These are phyloP conservation scores for Aspergillus bertholletiae DNA, from an alignment of 495 filamentous ascomycete genomes.

Conservation along the genomic window DNA sequence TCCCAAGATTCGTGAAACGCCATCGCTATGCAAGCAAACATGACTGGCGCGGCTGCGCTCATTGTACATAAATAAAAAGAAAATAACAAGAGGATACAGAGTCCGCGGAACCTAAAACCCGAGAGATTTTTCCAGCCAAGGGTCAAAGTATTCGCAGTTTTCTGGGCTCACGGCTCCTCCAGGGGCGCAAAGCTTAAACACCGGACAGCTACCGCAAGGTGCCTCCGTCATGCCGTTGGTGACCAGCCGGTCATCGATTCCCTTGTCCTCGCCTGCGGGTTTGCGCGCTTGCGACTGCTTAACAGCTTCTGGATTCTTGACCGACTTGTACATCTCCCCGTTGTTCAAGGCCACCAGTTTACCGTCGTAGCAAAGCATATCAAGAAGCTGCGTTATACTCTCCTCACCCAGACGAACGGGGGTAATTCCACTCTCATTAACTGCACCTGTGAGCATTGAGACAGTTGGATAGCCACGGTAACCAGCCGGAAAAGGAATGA, in stretches of 20 bases:
- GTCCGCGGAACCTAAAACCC: conserved; percentile 25
- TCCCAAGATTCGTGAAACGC: conserved; percentile 30
- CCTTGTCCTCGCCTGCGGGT: conserved; percentile 23
- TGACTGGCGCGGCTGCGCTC: conserved; percentile 10
- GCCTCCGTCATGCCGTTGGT: conserved; percentile 77
- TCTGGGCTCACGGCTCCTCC: conserved; percentile 84
- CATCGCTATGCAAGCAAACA: conserved; percentile 40
- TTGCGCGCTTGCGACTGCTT: conserved; percentile 41
- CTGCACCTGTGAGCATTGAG: conserved; percentile 63
- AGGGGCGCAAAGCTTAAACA: conserved; percentile 88
- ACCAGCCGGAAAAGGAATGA: conserved; percentile 63
- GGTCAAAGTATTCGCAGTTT: conserved; percentile 85
- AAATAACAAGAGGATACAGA: neutral
- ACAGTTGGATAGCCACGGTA: conserved; percentile 76
- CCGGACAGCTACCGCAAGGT: conserved; percentile 89
- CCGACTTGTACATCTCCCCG: conserved; percentile 49
- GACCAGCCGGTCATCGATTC: conserved; percentile 25
- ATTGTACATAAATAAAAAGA: conserved; percentile 13
- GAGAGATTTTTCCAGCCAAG: conserved; percentile 60
- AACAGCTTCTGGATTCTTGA: conserved; percentile 37
- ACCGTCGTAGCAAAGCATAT: conserved; percentile 83
- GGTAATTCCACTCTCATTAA: conserved; percentile 62
- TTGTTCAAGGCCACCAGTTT: conserved; percentile 50
- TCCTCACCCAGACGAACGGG: conserved; percentile 61
- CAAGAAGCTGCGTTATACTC: conserved; percentile 76